Conservation (phyloP, 768 basidiomycete genomes). For the Psilocybe subaeruginosa region DNA sequence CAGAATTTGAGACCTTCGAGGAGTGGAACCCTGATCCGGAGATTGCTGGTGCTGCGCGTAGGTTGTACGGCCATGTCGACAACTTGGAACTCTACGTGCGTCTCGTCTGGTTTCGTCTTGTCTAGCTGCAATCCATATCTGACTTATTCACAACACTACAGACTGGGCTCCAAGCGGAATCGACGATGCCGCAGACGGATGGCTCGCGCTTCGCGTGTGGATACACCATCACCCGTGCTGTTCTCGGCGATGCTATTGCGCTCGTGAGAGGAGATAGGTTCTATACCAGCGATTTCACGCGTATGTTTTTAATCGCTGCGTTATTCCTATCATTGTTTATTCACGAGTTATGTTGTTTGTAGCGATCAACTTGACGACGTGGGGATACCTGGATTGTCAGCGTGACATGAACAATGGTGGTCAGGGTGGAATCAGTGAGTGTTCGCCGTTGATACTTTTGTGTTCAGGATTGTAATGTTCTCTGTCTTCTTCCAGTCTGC, state of each 20-base stretch:
- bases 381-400: constrained; percentile 10
- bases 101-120: not conserved
- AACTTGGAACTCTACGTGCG: constrained; percentile 38
- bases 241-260: constrained; percentile 13
- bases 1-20: constrained; percentile 48
- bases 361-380: constrained; percentile 10
- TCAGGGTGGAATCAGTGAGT: constrained; percentile 3
- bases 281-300: constrained; percentile 11
- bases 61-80: constrained; percentile 35
- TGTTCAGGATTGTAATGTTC: not conserved
- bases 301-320: not conserved
- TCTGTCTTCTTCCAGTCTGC: not conserved
- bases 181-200: constrained; percentile 31
- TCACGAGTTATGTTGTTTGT: not conserved
- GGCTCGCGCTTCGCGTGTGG: constrained; percentile 31
- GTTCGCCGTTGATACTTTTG: not conserved
- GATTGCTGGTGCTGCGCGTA: constrained; percentile 27
- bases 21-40: constrained; percentile 49
- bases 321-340: too few species aligned
- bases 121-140: too few species aligned
- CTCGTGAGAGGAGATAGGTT: constrained; percentile 11
- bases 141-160: not conserved
- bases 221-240: constrained; percentile 24
- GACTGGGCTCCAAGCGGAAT: constrained; percentile 35
- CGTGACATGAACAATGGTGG: constrained; percentile 13